Percentiles rank a stretch among this genome's conserved stretches.
Evolutionary conservation across 441 rosid species (phyloP).

Genomic region (Mallotus japonicus): DNA sequence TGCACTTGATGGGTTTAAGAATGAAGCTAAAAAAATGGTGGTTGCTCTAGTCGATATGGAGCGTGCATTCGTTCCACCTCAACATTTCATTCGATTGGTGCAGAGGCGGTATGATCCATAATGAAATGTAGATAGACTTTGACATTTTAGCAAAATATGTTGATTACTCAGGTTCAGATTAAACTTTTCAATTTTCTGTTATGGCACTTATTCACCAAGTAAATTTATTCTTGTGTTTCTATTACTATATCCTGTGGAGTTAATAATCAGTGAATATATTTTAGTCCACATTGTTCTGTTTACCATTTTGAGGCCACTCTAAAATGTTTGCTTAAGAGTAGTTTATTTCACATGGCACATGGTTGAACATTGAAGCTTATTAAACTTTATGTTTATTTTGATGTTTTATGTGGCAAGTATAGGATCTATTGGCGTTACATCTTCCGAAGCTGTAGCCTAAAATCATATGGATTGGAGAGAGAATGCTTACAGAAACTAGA

Average conservation of each 20-base stretch:
- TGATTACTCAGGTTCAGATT: background rate
- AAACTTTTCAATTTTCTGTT: background rate
- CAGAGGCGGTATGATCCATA: slow-evolving; percentile 67
- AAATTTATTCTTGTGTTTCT: background rate
- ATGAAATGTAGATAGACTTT: background rate
- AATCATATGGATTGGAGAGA: background rate
- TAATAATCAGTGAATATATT: background rate
- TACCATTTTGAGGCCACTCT: background rate
- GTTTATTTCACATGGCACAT: background rate
- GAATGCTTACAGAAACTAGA: background rate
- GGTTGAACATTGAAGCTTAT: no score
- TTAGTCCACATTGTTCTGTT: background rate
- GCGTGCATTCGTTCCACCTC: slow-evolving; percentile 97
- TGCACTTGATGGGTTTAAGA: slow-evolving; percentile 86
- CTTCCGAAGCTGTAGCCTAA: background rate
- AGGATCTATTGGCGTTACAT: no score
- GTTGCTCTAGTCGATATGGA: slow-evolving; percentile 98
- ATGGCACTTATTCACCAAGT: background rate
- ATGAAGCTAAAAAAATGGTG: slow-evolving; percentile 89
- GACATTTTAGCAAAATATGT: slow-evolving; percentile 1
- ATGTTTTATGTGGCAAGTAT: background rate
- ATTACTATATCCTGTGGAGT: background rate
- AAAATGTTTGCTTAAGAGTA: background rate
- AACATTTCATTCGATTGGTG: slow-evolving; percentile 92
- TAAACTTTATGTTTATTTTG: background rate